Conservation (phyloP, 805 yeast genomes). For the Jamesozyma lodderae region DNA sequence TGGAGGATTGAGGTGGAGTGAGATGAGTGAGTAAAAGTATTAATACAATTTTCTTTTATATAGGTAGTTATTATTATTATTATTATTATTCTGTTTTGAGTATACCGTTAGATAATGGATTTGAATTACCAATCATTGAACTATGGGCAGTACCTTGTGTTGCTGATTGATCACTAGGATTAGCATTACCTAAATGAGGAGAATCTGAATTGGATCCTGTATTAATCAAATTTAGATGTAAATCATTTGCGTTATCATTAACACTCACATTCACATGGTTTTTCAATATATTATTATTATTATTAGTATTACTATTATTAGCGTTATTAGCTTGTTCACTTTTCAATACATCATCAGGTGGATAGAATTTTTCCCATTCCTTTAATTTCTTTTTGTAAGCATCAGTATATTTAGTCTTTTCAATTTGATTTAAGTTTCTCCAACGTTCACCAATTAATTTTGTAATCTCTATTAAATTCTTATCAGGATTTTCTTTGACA, state of each 20-base stretch:
- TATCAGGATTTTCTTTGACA: slow-evolving; percentile 28
- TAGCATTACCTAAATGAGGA: too few relatives aligned
- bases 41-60: too few relatives aligned
- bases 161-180: too few relatives aligned
- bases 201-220: background rate
- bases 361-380: slow-evolving; percentile 33
- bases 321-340: background rate
- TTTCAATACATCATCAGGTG: slow-evolving; percentile 18
- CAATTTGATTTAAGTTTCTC: slow-evolving; percentile 23
- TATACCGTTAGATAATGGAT: background rate
- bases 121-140: background rate
- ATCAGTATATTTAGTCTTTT: slow-evolving; percentile 27
- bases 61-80: too few relatives aligned
- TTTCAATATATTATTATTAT: background rate
- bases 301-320: slow-evolving; percentile 3
- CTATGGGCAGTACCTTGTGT: too few relatives aligned
- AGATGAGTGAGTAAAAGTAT: background rate
- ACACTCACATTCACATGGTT: background rate
- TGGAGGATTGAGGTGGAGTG: background rate
- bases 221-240: background rate
- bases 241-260: background rate
- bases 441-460: slow-evolving; percentile 28
- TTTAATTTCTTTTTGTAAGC: slow-evolving; percentile 31
- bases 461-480: slow-evolving; percentile 29
- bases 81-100: background rate